Percentiles rank a stretch among this genome's conserved stretches.
Conservation (phyloP, 177 flowering plant species). For the Telopea speciosissima region DNA sequence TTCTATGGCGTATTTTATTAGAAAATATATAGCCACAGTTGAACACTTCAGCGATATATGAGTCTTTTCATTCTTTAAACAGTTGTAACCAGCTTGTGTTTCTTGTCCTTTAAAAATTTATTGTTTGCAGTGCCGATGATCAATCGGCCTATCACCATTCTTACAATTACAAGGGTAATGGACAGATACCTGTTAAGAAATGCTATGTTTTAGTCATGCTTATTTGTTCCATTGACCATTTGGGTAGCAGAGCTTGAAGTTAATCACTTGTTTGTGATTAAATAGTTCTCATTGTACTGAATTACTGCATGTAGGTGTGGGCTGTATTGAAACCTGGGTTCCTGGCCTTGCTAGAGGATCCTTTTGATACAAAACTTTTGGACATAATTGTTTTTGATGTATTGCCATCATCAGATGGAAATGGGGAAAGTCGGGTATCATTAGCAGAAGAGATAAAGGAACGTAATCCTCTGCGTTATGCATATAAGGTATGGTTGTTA, state of each 20-base stretch:
- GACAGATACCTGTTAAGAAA: neutral
- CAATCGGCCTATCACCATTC: too few species aligned
- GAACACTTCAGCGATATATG: too few species aligned
- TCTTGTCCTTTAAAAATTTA: too few species aligned
- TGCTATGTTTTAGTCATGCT: neutral
- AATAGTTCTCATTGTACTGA: neutral
- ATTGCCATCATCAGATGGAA: constrained; percentile 84
- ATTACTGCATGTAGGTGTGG: constrained; percentile 67
- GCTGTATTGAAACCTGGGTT: constrained; percentile 98
- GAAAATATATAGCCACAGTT: too few species aligned
- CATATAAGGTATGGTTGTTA: constrained; percentile 56
- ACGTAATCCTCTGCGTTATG: constrained; percentile 84
- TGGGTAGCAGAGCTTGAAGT: neutral
- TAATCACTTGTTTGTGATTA: neutral
- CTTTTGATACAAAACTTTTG: constrained; percentile 70
- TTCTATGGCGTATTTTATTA: too few species aligned
- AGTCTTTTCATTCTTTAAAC: too few species aligned
- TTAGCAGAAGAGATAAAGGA: constrained; percentile 86
- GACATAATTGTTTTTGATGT: constrained; percentile 96
- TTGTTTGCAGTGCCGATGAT: too few species aligned
- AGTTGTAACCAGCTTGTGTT: too few species aligned
- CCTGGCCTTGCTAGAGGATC: constrained; percentile 82
- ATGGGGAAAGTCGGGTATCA: constrained; percentile 74
- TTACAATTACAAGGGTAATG: too few species aligned
- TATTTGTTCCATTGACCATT: neutral